Conservation (phyloP, 2,329 filamentous ascomycete species). For the Cytospora leucostoma region DNA sequence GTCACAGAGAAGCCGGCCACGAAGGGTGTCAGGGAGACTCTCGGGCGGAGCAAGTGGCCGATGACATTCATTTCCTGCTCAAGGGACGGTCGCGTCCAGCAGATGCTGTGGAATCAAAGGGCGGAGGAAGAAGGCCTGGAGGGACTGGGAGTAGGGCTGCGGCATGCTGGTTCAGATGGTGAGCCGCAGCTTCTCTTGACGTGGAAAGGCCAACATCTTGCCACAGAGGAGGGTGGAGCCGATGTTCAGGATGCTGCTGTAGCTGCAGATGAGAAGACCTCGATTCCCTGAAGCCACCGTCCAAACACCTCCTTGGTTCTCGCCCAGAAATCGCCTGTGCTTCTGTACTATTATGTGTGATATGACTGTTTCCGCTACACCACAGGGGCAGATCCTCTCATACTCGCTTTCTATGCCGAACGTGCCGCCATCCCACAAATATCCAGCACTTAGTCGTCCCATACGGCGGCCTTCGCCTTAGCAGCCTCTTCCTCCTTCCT, state of each 20-base stretch:
- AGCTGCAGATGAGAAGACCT: neutral
- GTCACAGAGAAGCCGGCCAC: conserved; percentile 71
- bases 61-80: conserved; percentile 71
- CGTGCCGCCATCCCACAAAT: neutral
- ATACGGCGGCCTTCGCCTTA: conserved; percentile 78
- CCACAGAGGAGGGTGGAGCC: conserved; percentile 27
- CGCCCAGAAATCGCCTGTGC: neutral
- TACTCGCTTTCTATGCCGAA: neutral
- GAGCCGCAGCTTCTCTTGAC: conserved; percentile 51
- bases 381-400: neutral
- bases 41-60: conserved; percentile 67
- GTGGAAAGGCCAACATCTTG: conserved; percentile 49
- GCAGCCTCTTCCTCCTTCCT: conserved; percentile 65
- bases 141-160: conserved; percentile 55
- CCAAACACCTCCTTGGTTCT: neutral
- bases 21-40: conserved; percentile 72
- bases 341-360: neutral
- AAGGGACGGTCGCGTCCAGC: conserved; percentile 57
- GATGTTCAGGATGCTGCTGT: neutral
- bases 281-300: neutral
- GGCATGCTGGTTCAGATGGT: conserved; percentile 39
- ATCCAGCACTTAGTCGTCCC: conserved; percentile 64
- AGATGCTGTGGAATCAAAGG: conserved; percentile 72
- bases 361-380: neutral
- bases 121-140: conserved; percentile 65